A percentile compares a stretch with the other conserved stretches of the same genome.
These are phyloP conservation scores for Lasiodiplodia sp. DNA, from an alignment of 2,329 filamentous ascomycete species.

Conservation along the genomic window DNA sequence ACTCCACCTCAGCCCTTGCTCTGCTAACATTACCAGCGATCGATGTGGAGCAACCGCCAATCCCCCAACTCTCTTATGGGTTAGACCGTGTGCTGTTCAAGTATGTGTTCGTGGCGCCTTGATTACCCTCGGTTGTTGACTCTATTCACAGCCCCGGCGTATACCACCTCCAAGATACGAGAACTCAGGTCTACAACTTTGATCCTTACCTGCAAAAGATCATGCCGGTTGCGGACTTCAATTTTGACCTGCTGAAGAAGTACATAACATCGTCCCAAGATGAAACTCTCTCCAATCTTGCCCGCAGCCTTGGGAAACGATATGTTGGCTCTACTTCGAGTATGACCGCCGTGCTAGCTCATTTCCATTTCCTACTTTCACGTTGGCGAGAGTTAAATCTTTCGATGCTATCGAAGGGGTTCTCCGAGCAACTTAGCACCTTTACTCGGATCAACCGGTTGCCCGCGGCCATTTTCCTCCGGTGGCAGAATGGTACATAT, in stretches of 20 bases:
- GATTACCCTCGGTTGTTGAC: not conserved
- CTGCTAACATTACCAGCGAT: conserved; percentile 45
- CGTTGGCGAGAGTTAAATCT: conserved; percentile 78
- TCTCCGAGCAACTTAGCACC: conserved; percentile 64
- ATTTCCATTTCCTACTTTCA: conserved; percentile 93
- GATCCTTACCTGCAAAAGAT: conserved; percentile 92
- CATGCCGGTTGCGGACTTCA: conserved; percentile 92
- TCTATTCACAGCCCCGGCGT: conserved; percentile 68
- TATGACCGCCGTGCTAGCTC: conserved; percentile 85
- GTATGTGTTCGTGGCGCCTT: conserved; percentile 43
- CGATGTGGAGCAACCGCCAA: conserved; percentile 56
- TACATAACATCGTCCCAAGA: conserved; percentile 96
- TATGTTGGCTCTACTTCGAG: conserved; percentile 97
- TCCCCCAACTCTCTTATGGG: conserved; percentile 73
- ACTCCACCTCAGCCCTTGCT: not conserved
- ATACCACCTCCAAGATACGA: conserved; percentile 87
- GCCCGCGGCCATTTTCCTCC: conserved; percentile 81
- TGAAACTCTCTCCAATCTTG: conserved; percentile 71
- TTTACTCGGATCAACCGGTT: conserved; percentile 77
- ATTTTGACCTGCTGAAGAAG: conserved; percentile 83
- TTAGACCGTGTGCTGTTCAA: conserved; percentile 95
- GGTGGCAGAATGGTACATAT: conserved; percentile 84
- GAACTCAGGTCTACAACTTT: conserved; percentile 92
- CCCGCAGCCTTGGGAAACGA: conserved; percentile 71
- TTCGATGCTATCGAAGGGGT: conserved; percentile 70